Percentiles rank a stretch among this genome's conserved stretches.
Conservation (phyloP, 2,329 filamentous ascomycete genomes). For the Xylaria sp. region DNA sequence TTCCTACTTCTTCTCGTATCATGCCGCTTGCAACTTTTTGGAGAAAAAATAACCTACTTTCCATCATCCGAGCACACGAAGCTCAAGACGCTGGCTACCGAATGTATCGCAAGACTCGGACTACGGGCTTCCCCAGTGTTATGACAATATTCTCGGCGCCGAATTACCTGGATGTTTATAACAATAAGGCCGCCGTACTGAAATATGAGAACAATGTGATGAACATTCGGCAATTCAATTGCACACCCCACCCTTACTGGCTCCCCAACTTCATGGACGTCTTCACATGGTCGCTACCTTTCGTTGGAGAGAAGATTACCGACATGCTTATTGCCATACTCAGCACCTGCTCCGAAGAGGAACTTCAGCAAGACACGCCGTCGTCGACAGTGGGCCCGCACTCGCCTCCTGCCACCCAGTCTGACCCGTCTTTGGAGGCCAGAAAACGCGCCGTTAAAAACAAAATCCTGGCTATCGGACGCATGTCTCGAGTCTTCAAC, state of each 20-base stretch:
- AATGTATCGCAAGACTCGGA: constrained; percentile 98
- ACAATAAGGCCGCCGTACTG: constrained; percentile 97
- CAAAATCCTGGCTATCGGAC: constrained; percentile 97
- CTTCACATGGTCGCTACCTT: constrained; percentile 99
- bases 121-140: constrained; percentile 95
- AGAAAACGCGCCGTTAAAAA: constrained; percentile 98
- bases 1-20: constrained; percentile 99
- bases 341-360: constrained; percentile 98
- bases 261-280: constrained; percentile 99
- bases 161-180: constrained; percentile 98
- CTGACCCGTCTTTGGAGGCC: constrained; percentile 84
- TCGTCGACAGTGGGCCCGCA: constrained; percentile 63
- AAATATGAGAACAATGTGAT: constrained; percentile 99
- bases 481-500: constrained; percentile 95
- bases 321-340: constrained; percentile 99
- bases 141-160: constrained; percentile 99
- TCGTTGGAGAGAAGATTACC: constrained; percentile 98
- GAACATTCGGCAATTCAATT: constrained; percentile 99
- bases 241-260: constrained; percentile 98
- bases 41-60: constrained; percentile 99
- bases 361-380: constrained; percentile 82
- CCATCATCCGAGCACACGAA: constrained; percentile 95
- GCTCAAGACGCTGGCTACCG: constrained; percentile 97
- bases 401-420: constrained; percentile 57
- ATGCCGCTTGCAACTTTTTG: constrained; percentile 90